These are phyloP conservation scores for Ilyonectria sp. DNA, from an alignment of 2,329 filamentous ascomycete species.

Conservation along the genomic window DNA sequence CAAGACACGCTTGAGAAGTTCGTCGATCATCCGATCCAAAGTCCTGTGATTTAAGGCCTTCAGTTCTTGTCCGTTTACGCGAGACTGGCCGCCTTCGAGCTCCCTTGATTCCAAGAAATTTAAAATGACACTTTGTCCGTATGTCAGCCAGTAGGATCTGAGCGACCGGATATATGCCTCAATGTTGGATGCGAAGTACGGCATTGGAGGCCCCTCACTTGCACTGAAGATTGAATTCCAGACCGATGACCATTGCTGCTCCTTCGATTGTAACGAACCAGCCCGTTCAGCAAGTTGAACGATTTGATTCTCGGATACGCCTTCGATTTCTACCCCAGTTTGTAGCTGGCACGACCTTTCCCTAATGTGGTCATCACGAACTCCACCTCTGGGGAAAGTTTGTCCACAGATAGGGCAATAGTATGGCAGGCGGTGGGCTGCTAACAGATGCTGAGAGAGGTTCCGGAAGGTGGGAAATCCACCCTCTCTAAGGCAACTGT, in stretches of 20 bases:
- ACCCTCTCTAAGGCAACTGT: not conserved
- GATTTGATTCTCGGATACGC: not conserved
- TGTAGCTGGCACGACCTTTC: not conserved
- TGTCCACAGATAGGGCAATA: slow-evolving; percentile 9
- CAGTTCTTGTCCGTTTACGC: no score
- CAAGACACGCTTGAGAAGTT: no score
- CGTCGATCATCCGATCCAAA: no score
- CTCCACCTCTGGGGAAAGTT: not conserved
- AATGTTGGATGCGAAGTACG: not conserved
- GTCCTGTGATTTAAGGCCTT: no score
- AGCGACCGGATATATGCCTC: not conserved
- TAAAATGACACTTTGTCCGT: not conserved
- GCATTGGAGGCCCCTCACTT: not conserved
- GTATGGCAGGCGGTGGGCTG: not conserved
- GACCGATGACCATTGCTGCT: slow-evolving; percentile 8
- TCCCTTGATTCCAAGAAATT: no score
- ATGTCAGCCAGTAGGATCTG: not conserved
- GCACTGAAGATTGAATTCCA: not conserved
- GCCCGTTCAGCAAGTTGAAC: not conserved
- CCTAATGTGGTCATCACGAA: slow-evolving; percentile 13
- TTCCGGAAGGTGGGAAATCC: slow-evolving; percentile 1
- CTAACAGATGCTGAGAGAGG: slow-evolving; percentile 1
- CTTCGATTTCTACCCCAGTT: not conserved
- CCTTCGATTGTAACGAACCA: not conserved
- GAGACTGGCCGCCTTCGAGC: no score